Evolutionary conservation across 345 rosid species (phyloP).

Genomic region (Eutrema yunnanense): DNA sequence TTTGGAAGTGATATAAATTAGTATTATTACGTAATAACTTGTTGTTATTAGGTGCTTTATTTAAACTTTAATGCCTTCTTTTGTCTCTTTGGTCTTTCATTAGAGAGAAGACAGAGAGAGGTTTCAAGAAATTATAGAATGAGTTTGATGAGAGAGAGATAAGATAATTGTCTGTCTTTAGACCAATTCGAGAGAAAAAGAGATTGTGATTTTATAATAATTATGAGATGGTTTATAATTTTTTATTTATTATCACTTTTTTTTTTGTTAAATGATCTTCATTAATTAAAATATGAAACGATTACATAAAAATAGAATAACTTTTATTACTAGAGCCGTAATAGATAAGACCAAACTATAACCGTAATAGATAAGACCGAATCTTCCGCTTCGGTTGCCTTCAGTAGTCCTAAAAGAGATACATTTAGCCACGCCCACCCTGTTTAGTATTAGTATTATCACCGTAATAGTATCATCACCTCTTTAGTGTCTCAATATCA

Average conservation of each 20-base stretch:
- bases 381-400: too few species aligned
- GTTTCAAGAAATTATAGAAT: neutral
- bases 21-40: conserved; percentile 26
- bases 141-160: neutral
- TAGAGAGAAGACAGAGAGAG: conserved; percentile 23
- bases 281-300: too few species aligned
- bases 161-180: conserved; percentile 10
- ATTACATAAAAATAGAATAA: too few species aligned
- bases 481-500: neutral
- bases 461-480: neutral
- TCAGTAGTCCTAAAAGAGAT: too few species aligned
- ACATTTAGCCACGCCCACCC: too few species aligned
- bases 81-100: conserved; percentile 17
- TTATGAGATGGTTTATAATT: neutral
- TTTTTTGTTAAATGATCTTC: too few species aligned
- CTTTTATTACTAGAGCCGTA: too few species aligned
- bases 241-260: neutral
- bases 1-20: conserved; percentile 12
- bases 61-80: conserved; percentile 13
- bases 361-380: too few species aligned
- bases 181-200: neutral
- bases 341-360: too few species aligned
- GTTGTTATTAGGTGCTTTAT: conserved; percentile 31
- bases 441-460: too few species aligned
- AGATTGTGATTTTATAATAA: neutral